Evolutionary conservation across 306 rosid species (phyloP).

Genomic region (Chamaecrista fasciculata): DNA sequence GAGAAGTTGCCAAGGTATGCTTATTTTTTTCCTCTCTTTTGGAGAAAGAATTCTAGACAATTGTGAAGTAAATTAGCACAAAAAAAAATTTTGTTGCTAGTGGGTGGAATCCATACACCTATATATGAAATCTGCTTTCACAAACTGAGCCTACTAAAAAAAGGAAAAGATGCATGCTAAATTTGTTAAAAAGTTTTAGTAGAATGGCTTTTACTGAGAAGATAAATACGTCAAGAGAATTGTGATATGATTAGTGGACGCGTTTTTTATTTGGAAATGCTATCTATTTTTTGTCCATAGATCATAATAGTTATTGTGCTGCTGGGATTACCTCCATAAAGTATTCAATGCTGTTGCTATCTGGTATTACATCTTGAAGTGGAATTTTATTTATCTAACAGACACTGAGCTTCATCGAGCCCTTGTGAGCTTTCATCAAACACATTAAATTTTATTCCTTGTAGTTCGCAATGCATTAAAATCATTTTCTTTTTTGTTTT

Average conservation of each 20-base stretch:
- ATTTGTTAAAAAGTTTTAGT: no score
- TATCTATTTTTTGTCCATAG: neutral
- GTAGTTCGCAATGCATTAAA: neutral
- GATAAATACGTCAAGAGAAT: neutral
- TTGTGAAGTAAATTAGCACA: no score
- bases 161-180: no score
- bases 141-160: no score
- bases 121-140: no score
- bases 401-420: neutral
- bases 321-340: neutral
- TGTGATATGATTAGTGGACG: slow-evolving; percentile 10
- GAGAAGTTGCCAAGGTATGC: slow-evolving; percentile 91
- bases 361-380: neutral
- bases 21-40: no score
- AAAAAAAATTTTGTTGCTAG: slow-evolving; percentile 15
- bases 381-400: neutral
- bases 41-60: no score
- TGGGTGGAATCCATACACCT: slow-evolving; percentile 10
- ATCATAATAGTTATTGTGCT: neutral
- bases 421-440: neutral
- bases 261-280: slow-evolving; percentile 11
- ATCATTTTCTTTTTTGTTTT: no score
- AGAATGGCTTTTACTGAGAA: neutral
- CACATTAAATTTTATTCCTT: neutral
- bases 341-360: no score